Base-by-base conservation (phyloP, 257 asterid genomes). In the Verbena officinalis region DNA sequence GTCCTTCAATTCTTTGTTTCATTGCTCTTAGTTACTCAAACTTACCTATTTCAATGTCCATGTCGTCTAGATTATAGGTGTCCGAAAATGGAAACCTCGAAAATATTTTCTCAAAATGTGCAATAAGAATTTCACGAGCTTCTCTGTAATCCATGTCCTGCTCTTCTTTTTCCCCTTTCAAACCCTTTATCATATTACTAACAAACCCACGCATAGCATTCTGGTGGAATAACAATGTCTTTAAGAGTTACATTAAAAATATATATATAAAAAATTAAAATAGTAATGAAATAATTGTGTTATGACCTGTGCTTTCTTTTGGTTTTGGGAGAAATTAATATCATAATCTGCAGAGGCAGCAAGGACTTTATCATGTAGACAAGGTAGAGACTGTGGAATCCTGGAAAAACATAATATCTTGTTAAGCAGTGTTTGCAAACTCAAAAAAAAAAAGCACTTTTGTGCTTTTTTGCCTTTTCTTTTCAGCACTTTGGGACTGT, bases 61-160 rank as follows among this genome's bases (percentile, higher is more conserved):
- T 17, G 23, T 57, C 85, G 16, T 75, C 86, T 42, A 72, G 68
- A 60, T 82, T 83, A 68, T 39, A 62, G 33, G 83, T 72, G 58
- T 77, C 84, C n/a, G 97, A 94, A 73, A 86, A 94, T 11, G 96
- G 99, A 65, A 78, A 86, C 80, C 97, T 89, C 17, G 96, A 94
- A 77, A 86, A 86, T 75, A 86, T 84, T 67, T 65, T 66, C 79
- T 88, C 97, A 55, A 94, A 66, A 82, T 85, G 95, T 8, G 78
- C 80, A 68, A 76, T 50, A 75, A 84, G 10, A 60, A 30, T 55
- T 52, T 78, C 95, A 68, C 74, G 90, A 61, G 83, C 71, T 77
- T 88, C 92, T 31, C 33, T 39, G 65, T 60, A 58, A 46, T 70
- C 70, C 59, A 61, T 65, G 69, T 58, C 82, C 45, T 74, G 78